Percentiles rank a stretch among this genome's conserved stretches.
These are phyloP conservation scores for Aspergillus arachidicola DNA, from an alignment of 2,329 filamentous ascomycete genomes.

Conservation along the genomic window DNA sequence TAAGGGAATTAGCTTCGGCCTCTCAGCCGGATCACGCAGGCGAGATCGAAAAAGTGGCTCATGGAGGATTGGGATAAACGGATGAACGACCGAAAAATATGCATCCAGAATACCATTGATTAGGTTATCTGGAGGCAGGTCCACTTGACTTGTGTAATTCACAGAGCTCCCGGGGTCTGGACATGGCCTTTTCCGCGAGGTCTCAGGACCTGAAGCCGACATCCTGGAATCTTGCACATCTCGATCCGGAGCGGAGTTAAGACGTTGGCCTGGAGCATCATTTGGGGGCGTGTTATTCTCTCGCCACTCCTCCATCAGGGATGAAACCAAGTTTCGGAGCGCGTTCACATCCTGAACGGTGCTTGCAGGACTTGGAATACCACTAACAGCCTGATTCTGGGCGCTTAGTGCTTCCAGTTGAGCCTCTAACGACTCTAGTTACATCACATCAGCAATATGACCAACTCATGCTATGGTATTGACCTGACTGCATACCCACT, in stretches of 20 bases:
- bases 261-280: neutral
- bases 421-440: neutral
- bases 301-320: neutral
- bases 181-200: neutral
- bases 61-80: constrained; percentile 46
- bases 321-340: neutral
- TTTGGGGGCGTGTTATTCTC: neutral
- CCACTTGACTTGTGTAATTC: neutral
- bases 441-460: neutral
- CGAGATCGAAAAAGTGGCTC: constrained; percentile 32
- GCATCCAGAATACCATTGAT: constrained; percentile 37
- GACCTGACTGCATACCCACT: neutral
- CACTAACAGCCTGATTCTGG: neutral
- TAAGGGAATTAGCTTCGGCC: constrained; percentile 31
- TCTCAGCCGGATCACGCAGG: constrained; percentile 24
- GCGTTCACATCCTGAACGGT: neutral
- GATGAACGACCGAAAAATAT: constrained; percentile 45
- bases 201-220: neutral
- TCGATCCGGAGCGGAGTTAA: neutral
- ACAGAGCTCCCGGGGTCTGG: neutral
- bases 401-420: neutral
- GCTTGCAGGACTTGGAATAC: neutral
- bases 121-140: constrained; percentile 18
- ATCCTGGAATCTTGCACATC: neutral
- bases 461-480: neutral